Conservation (phyloP, 106 monocot species). For the Hemerocallis citrina region DNA sequence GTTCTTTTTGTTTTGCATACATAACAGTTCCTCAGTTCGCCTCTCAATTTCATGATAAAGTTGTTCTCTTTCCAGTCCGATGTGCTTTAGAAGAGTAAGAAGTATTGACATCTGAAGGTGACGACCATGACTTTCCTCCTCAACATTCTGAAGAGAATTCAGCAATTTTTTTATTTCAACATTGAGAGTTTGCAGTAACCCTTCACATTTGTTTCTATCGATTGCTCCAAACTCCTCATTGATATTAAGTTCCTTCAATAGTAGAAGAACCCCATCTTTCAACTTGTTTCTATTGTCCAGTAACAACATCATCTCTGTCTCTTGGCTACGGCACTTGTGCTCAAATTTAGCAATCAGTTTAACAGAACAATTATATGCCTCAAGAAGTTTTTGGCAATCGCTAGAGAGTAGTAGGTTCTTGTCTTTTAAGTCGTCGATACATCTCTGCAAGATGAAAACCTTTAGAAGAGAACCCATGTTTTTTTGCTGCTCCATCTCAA, state of each 20-base stretch:
- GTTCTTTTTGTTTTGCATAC: constrained; percentile 17
- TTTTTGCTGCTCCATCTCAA: constrained; percentile 13
- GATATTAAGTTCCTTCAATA: constrained; percentile 4
- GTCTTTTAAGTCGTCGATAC: background rate
- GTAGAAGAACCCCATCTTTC: constrained; percentile 14
- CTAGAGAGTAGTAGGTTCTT: constrained; percentile 17
- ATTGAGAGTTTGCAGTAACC: background rate
- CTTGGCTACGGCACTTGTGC: too few relatives aligned
- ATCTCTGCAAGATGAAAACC: constrained; percentile 6
- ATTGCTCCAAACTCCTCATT: background rate
- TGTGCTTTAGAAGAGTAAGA: constrained; percentile 38
- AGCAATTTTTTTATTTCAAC: constrained; percentile 7
- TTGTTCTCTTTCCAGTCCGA: constrained; percentile 2
- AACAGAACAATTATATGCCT: constrained; percentile 17
- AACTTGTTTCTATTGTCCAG: constrained; percentile 33
- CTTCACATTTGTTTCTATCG: background rate
- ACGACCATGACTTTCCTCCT: constrained; percentile 19
- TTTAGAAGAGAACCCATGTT: background rate
- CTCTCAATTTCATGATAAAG: background rate
- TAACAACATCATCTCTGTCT: background rate
- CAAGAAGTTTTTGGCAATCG: constrained; percentile 24
- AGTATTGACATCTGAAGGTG: constrained; percentile 28
- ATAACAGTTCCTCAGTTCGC: constrained; percentile 14
- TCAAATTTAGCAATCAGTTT: constrained; percentile 21
- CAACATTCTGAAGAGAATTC: background rate